These are phyloP conservation scores for Schoenoplectus triqueter DNA, from an alignment of 202 grass and related monocot species.

Conservation along the genomic window DNA sequence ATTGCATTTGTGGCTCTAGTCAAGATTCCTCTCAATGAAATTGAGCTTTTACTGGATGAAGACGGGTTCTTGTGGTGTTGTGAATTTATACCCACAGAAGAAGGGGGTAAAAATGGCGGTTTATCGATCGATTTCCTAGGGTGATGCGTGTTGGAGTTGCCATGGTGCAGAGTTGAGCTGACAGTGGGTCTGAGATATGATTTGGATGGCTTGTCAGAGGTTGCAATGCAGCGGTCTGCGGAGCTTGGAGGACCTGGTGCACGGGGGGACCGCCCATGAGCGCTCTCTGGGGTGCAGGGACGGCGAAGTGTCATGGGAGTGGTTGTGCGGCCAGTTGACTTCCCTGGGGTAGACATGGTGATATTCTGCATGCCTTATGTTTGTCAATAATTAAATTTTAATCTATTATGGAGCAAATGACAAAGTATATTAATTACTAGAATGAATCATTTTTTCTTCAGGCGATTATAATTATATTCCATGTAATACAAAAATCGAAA, in stretches of 20 bases:
- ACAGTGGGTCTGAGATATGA: constrained; percentile 76
- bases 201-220: constrained; percentile 50
- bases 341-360: constrained; percentile 34
- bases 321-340: constrained; percentile 8
- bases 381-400: background rate
- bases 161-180: constrained; percentile 65
- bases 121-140: constrained; percentile 46
- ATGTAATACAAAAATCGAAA: background rate
- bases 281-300: constrained; percentile 26
- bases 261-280: constrained; percentile 25
- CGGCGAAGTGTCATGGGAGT: constrained; percentile 21
- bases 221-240: constrained; percentile 12
- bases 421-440: background rate
- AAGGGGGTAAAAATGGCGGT: constrained; percentile 41
- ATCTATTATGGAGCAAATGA: background rate
- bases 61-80: constrained; percentile 34
- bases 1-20: constrained; percentile 35
- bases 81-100: constrained; percentile 27
- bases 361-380: constrained; percentile 2
- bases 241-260: constrained; percentile 32
- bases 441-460: background rate
- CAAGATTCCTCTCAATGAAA: constrained; percentile 34
- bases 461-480: background rate
- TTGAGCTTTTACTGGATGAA: constrained; percentile 19
- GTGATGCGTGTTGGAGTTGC: constrained; percentile 16